Percentiles rank a stretch among this genome's conserved stretches.
Evolutionary conservation across 176 grass and related monocot genomes (phyloP).

Genomic region (Chloris gayana): DNA sequence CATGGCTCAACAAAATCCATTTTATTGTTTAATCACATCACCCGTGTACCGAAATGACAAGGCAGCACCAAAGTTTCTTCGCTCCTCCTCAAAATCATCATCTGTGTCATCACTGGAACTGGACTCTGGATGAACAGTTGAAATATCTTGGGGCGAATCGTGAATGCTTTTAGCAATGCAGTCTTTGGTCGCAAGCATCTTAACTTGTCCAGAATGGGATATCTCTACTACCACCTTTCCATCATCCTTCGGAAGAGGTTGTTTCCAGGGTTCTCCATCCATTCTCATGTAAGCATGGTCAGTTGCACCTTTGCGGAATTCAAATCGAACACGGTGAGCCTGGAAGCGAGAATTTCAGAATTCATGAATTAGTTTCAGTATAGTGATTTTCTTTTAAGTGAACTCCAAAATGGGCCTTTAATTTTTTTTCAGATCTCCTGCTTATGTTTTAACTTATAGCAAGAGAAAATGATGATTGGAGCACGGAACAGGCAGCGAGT

Average conservation of each 20-base stretch:
- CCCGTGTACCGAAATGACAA: slow-evolving; percentile 50
- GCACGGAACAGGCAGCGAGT: neutral
- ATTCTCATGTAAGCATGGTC: slow-evolving; percentile 94
- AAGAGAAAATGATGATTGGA: neutral
- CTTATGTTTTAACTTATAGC: neutral
- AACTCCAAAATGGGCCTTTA: neutral
- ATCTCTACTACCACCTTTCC: slow-evolving; percentile 86
- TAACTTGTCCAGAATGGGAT: slow-evolving; percentile 76
- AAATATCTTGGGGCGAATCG: slow-evolving; percentile 15
- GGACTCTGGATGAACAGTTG: slow-evolving; percentile 37
- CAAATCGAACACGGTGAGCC: slow-evolving; percentile 78
- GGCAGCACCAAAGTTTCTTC: slow-evolving; percentile 48
- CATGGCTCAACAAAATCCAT: slow-evolving; percentile 26
- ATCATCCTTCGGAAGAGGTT: slow-evolving; percentile 71
- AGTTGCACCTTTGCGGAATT: slow-evolving; percentile 62
- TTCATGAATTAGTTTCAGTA: neutral
- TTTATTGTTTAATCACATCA: slow-evolving; percentile 45
- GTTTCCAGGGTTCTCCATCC: slow-evolving; percentile 98
- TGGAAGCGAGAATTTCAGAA: slow-evolving; percentile 24
- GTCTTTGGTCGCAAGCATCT: slow-evolving; percentile 71
- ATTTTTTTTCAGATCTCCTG: neutral
- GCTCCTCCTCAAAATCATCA: slow-evolving; percentile 48
- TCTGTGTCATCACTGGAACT: slow-evolving; percentile 44
- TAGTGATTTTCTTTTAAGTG: slow-evolving; percentile 24
- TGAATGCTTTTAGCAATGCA: slow-evolving; percentile 69